Evolutionary conservation across 306 rosid species (phyloP), one percentile per base, ranked within the genome.

Genomic region (Castanopsis chinensis): DNA sequence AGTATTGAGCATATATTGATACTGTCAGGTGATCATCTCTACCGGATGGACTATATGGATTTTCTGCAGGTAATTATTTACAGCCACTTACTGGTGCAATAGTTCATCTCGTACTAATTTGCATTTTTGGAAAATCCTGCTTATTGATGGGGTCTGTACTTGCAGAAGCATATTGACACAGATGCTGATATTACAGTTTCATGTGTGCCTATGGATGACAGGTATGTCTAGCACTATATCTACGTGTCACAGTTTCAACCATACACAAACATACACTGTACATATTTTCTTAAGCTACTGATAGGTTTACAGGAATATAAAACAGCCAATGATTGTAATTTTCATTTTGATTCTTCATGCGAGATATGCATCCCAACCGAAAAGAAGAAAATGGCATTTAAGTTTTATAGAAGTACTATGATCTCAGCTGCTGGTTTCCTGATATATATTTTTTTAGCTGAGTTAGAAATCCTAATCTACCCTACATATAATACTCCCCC

Each of bases 161-260:
- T 88, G 83, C 92, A 92, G 98, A 92, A 79, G 74, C 98, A 94
- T 79, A 82, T 94, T 1, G 98, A 94, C 85, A 85, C 98, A 32
- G 85, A 92, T 83, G 98, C 98, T 35, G 97, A 94, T 86, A 92
- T 94, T 79, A 92, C 98, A 27, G 98, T 94, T 71, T 94, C 98
- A 27, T 94, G 98, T 71, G 80, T 94, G 14, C 94, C 98, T 57
- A 91, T 94, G 98, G 97, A 92, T 83, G 93, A 89, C 45, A 83
- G 97, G 98, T 94, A 82, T 67, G 53, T 35, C n/a, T 61, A 41
- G 20, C 52, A 12, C 18, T 25, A 3, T 35, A 0, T n/a, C n/a
- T n/a, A n/a, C n/a, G n/a, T 7, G 2, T 43, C 6, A 32, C 13
- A 32, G 19, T 55, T 41, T 28, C 69, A 18, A n/a, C 65, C 11